A percentile compares a stretch with the other conserved stretches of the same genome.
These are phyloP conservation scores for Xylaria sp. DNA, from an alignment of 2,329 filamentous ascomycete genomes.

Conservation along the genomic window DNA sequence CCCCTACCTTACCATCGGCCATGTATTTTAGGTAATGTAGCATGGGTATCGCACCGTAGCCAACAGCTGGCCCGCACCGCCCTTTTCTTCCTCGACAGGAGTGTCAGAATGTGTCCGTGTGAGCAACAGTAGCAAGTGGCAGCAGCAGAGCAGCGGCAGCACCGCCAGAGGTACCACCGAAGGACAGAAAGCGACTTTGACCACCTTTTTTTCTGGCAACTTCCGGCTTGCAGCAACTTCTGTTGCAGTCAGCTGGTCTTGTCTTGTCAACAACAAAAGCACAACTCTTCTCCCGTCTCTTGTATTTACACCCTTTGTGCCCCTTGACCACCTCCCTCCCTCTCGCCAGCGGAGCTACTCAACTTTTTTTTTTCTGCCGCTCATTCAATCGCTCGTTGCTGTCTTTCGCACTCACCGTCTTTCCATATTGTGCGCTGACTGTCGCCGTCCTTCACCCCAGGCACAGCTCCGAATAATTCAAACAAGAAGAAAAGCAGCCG, in stretches of 20 bases:
- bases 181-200: conserved; percentile 43
- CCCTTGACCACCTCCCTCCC: conserved; percentile 41
- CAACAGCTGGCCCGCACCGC: conserved; percentile 50
- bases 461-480: conserved; percentile 41
- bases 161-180: conserved; percentile 28
- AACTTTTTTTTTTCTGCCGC: conserved; percentile 42
- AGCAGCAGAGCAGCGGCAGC: conserved; percentile 22
- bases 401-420: conserved; percentile 38
- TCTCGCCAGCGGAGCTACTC: conserved; percentile 48
- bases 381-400: conserved; percentile 38
- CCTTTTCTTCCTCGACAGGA: conserved; percentile 38
- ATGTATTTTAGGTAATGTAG: conserved; percentile 43
- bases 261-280: conserved; percentile 49
- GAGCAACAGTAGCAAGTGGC: conserved; percentile 31
- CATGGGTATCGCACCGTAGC: conserved; percentile 46
- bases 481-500: conserved; percentile 28
- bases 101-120: conserved; percentile 39
- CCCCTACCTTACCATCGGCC: conserved; percentile 34
- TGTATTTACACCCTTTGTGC: conserved; percentile 46
- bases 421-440: conserved; percentile 46
- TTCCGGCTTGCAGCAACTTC: conserved; percentile 45
- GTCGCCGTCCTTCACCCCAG: conserved; percentile 41
- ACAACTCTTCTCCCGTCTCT: conserved; percentile 38
- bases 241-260: conserved; percentile 42
- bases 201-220: conserved; percentile 47